Evolutionary conservation across 495 filamentous ascomycete species (phyloP).

Genomic region (Hypomontagnella submonticulosa): DNA sequence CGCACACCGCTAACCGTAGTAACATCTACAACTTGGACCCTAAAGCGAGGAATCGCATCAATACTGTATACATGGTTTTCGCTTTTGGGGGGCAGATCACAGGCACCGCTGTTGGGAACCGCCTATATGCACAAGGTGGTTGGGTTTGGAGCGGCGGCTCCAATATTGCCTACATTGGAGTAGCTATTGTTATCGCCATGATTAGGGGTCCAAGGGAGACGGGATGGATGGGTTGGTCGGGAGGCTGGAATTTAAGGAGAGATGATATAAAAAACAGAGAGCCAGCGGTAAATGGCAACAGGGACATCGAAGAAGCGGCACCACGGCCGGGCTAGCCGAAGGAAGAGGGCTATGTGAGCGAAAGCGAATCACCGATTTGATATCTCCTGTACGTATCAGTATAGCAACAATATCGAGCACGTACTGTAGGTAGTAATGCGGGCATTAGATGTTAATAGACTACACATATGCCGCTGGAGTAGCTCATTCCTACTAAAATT

Average conservation of each 20-base stretch:
- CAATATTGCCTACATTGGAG: slow-evolving; percentile 72
- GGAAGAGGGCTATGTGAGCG: neutral
- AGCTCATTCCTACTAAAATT: too few relatives aligned
- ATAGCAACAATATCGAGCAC: too few relatives aligned
- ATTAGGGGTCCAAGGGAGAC: slow-evolving; percentile 74
- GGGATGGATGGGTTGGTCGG: slow-evolving; percentile 80
- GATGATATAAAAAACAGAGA: slow-evolving; percentile 45
- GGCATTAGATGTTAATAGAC: too few relatives aligned
- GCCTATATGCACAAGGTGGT: slow-evolving; percentile 73
- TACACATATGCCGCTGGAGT: too few relatives aligned
- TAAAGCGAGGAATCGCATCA: slow-evolving; percentile 77
- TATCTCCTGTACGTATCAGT: too few relatives aligned
- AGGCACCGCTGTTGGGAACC: slow-evolving; percentile 78
- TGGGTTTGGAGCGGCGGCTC: slow-evolving; percentile 76
- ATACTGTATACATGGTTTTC: slow-evolving; percentile 84
- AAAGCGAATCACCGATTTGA: neutral
- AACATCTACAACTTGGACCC: slow-evolving; percentile 78
- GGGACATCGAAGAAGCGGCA: slow-evolving; percentile 15
- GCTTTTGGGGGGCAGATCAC: slow-evolving; percentile 80
- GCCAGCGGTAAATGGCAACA: neutral
- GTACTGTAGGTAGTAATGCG: too few relatives aligned
- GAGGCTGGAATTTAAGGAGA: slow-evolving; percentile 67
- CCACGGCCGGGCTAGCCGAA: neutral
- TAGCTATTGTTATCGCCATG: slow-evolving; percentile 67
- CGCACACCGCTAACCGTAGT: slow-evolving; percentile 78